Conservation (phyloP, 441 rosid species). For the Aquilaria agallochum region DNA sequence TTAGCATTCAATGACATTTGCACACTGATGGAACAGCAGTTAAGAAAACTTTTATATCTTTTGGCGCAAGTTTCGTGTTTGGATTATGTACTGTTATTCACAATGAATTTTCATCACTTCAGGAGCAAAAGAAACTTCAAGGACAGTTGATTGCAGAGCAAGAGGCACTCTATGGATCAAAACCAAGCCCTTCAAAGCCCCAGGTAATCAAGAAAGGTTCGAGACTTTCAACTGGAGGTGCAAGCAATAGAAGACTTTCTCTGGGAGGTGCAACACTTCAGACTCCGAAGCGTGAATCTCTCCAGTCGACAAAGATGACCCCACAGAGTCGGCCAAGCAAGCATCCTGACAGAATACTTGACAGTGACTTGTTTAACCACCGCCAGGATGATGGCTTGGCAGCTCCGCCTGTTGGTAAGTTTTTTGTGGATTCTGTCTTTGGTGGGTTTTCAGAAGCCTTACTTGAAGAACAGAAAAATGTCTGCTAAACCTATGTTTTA, state of each 20-base stretch:
- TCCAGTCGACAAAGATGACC: constrained; percentile 24
- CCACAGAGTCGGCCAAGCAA: constrained; percentile 36
- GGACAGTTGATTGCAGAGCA: constrained; percentile 87
- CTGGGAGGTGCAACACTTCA: constrained; percentile 57
- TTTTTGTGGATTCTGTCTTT: neutral
- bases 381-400: constrained; percentile 43
- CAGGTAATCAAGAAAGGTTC: constrained; percentile 57
- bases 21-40: no score
- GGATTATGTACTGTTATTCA: no score
- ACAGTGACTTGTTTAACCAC: constrained; percentile 29
- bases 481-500: no score
- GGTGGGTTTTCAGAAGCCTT: no score
- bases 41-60: no score
- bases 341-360: constrained; percentile 34
- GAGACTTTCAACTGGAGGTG: constrained; percentile 60
- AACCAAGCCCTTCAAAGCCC: constrained; percentile 74
- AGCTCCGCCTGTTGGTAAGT: constrained; percentile 58
- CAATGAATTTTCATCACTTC: no score
- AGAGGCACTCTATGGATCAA: constrained; percentile 75
- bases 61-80: no score
- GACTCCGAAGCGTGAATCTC: constrained; percentile 43
- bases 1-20: no score
- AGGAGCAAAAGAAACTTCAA: constrained; percentile 33
- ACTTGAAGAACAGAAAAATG: no score
- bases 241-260: constrained; percentile 56